A percentile compares a stretch with the other conserved stretches of the same genome.
phyloP scores from a whole-genome alignment of 495 filamentous ascomycete species.

The Lichenothelia convexa region DNA sequence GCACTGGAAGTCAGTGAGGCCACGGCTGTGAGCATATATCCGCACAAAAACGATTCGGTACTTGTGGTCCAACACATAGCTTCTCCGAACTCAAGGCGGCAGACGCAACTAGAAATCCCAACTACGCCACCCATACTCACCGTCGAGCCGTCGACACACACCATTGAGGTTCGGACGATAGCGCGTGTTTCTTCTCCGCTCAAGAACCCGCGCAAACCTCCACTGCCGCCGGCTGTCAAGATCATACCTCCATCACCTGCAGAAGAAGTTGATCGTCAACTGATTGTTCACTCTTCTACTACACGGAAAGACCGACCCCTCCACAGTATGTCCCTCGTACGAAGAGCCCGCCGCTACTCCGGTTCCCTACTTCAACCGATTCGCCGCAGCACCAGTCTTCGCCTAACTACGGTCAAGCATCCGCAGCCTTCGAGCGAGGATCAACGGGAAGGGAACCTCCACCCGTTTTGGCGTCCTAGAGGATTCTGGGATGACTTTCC shows the following conservation, averaged over 20 bases:
- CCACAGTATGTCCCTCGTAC: constrained; percentile 9
- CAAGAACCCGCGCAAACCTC: constrained; percentile 55
- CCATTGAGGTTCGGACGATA: constrained; percentile 2
- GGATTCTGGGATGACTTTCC: constrained; percentile 50
- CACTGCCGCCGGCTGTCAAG: constrained; percentile 49
- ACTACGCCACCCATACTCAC: constrained; percentile 5
- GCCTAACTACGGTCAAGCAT: not conserved
- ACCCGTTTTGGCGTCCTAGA: constrained; percentile 68
- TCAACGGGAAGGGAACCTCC: constrained; percentile 34
- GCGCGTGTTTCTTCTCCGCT: constrained; percentile 24
- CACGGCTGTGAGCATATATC: constrained; percentile 61
- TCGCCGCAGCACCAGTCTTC: not conserved
- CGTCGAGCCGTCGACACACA: constrained; percentile 13
- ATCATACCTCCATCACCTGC: constrained; percentile 57
- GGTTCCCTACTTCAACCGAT: constrained; percentile 20
- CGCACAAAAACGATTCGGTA: constrained; percentile 72
- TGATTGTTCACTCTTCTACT: not conserved
- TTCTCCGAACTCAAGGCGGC: constrained; percentile 1
- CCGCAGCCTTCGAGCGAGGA: no score
- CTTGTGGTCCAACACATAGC: constrained; percentile 49
- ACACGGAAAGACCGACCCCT: not conserved
- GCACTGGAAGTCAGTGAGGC: constrained; percentile 55
- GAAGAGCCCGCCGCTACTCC: constrained; percentile 21
- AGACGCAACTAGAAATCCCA: not conserved
- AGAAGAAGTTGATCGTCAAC: constrained; percentile 29